Evolutionary conservation across 2,329 filamentous ascomycete genomes (phyloP).

Genomic region (Aureobasidium sp.): DNA sequence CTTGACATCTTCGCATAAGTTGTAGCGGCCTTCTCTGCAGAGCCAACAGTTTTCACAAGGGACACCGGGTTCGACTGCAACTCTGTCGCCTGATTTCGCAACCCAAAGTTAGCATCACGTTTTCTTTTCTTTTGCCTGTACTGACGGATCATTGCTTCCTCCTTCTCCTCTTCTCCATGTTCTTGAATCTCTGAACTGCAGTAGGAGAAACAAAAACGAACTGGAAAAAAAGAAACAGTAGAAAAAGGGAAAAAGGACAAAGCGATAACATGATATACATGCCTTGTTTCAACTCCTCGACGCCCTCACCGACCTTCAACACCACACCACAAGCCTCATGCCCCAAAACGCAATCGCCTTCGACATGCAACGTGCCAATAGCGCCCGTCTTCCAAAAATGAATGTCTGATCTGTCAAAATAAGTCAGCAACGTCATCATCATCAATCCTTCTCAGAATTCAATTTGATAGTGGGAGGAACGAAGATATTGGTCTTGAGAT

Average conservation of each 20-base stretch:
- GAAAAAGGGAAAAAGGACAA: background rate
- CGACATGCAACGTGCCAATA: slow-evolving; percentile 55
- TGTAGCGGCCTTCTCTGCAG: slow-evolving; percentile 78
- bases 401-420: slow-evolving; percentile 50
- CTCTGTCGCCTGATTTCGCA: slow-evolving; percentile 48
- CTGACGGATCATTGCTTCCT: background rate
- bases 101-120: too few relatives aligned
- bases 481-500: background rate
- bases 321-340: slow-evolving; percentile 59
- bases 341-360: slow-evolving; percentile 57
- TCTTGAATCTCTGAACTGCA: background rate
- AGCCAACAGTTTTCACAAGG: slow-evolving; percentile 53
- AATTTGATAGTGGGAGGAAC: background rate
- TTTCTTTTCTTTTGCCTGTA: background rate
- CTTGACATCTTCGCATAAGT: slow-evolving; percentile 76
- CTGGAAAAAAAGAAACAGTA: background rate
- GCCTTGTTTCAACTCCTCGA: slow-evolving; percentile 45
- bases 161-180: background rate
- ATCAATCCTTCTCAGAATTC: background rate
- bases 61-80: slow-evolving; percentile 61
- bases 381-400: slow-evolving; percentile 62
- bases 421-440: background rate
- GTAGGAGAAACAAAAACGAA: background rate
- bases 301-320: slow-evolving; percentile 49
- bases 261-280: too few relatives aligned